Percentiles rank a stretch among this genome's conserved stretches.
These are phyloP conservation scores for Psilocybe sp. DNA, from an alignment of 768 basidiomycete species.

Conservation along the genomic window DNA sequence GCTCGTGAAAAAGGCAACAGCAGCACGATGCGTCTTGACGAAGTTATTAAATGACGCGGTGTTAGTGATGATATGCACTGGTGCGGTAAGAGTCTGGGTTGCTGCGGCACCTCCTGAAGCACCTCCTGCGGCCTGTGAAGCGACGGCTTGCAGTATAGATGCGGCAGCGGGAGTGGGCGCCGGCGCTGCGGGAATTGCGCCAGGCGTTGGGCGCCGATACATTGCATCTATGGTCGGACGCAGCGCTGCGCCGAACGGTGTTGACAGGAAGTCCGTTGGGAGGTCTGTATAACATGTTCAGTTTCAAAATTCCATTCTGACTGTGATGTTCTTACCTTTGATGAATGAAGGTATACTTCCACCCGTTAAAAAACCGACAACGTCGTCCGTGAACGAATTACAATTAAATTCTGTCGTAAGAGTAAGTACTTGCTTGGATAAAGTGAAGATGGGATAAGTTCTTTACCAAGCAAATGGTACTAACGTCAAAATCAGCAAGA, in stretches of 20 bases:
- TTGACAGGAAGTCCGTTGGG: constrained; percentile 82
- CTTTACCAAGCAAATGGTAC: constrained; percentile 85
- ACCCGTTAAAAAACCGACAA: constrained; percentile 84
- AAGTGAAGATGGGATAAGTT: neutral
- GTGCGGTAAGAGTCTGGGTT: constrained; percentile 51
- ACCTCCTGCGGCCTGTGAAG: constrained; percentile 36
- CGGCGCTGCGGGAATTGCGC: constrained; percentile 30
- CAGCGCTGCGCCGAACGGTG: constrained; percentile 82
- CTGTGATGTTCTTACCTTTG: constrained; percentile 48
- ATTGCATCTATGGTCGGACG: constrained; percentile 90
- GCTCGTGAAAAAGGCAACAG: constrained; percentile 81
- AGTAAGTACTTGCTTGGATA: neutral
- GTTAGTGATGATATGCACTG: constrained; percentile 75
- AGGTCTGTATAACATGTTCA: constrained; percentile 43
- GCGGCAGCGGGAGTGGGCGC: constrained; percentile 32
- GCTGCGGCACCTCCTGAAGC: constrained; percentile 25
- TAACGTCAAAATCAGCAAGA: constrained; percentile 22
- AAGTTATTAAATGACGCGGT: constrained; percentile 67
- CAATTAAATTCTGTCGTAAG: constrained; percentile 80
- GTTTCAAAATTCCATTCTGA: neutral
- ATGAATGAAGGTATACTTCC: constrained; percentile 79
- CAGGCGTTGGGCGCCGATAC: constrained; percentile 63
- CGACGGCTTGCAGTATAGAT: constrained; percentile 56
- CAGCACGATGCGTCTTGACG: constrained; percentile 63
- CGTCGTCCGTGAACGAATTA: constrained; percentile 91